Base-by-base conservation (phyloP, 345 rosid species). In the Gossypium ekmanianum region DNA sequence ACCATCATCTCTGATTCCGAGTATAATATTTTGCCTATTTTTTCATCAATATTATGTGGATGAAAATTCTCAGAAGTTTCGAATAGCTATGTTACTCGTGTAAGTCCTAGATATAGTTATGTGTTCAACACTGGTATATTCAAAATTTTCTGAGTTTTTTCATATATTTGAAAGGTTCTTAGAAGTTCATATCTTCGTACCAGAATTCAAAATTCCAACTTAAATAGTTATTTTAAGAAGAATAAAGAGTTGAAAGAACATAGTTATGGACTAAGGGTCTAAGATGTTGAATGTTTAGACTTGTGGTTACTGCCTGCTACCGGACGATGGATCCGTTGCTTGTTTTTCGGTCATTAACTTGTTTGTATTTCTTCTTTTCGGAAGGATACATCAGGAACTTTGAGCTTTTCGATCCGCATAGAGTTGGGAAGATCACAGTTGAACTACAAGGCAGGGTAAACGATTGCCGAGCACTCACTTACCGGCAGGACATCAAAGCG, bases 391-490 rank as follows among this genome's bases (percentile, higher is more conserved):
- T 93, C 68, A 93, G 85, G 85, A 79, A 81, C 57, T 91, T 84
- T 79, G 84, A 89, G 66, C 93, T 91, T 74, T 39, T 78, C 76
- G 92, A 95, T 84, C 97, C 91, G 34, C 98, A 88, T 11, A 81
- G 98, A 79, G 97, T 90, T 76, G 97, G 99, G 22, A 91, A 79
- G 84, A 90, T 95, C 77, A 87, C 86, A 18, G 97, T 91, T 78
- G 92, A 91, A 79, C 85, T 90, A 4, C 96, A 90, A 72, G 99
- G 99, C 26, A 89, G 97, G 83, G 83, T 95, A 56, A 93, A 84
- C 51, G 94, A 95, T 77, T 91, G 97, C 71, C 81, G 78, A 56
- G 94, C 94, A 68, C 90, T 91, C 55, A 91, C 92, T 45, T 89
- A 90, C 72, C 85, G 97, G 78, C 98, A 91, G 79, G 99, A 95